Percentiles rank a stretch among this genome's conserved stretches.
Evolutionary conservation across 148 eudicot species (phyloP).

Genomic region (Heliamphora exappendiculata): DNA sequence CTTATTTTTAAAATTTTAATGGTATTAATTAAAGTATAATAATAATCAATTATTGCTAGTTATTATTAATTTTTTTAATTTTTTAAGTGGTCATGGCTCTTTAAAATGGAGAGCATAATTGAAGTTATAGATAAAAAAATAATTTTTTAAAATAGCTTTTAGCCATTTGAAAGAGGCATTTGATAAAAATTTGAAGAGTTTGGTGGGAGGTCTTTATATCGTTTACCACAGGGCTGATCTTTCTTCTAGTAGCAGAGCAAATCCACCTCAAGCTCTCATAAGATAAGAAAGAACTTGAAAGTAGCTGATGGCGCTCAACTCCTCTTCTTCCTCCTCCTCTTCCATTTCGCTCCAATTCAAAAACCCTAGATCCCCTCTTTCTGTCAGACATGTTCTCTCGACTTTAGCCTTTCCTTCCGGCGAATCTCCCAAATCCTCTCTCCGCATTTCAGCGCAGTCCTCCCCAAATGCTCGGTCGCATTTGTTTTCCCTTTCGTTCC

Average conservation of each 20-base stretch:
- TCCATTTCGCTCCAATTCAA: constrained; percentile 15
- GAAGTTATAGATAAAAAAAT: too few relatives aligned
- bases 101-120: too few relatives aligned
- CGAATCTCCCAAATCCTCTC: constrained; percentile 26
- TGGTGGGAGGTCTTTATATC: too few relatives aligned
- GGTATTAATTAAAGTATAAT: too few relatives aligned
- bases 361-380: constrained; percentile 26
- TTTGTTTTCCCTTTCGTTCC: constrained; percentile 15
- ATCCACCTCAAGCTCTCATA: background rate
- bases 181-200: too few relatives aligned
- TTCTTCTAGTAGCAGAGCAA: background rate
- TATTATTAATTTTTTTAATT: too few relatives aligned
- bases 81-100: too few relatives aligned
- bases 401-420: constrained; percentile 9
- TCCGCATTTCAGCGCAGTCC: constrained; percentile 39
- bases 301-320: constrained; percentile 21
- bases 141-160: too few relatives aligned
- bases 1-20: too few relatives aligned
- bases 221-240: background rate
- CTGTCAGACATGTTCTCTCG: background rate
- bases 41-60: too few relatives aligned
- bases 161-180: too few relatives aligned
- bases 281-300: background rate
- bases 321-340: constrained; percentile 14
- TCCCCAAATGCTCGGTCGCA: constrained; percentile 68